A percentile compares a stretch with the other conserved stretches of the same genome.
These are phyloP conservation scores for Aspergillus ochraceoroseus DNA, from an alignment of 2,329 filamentous ascomycete species.

Conservation along the genomic window DNA sequence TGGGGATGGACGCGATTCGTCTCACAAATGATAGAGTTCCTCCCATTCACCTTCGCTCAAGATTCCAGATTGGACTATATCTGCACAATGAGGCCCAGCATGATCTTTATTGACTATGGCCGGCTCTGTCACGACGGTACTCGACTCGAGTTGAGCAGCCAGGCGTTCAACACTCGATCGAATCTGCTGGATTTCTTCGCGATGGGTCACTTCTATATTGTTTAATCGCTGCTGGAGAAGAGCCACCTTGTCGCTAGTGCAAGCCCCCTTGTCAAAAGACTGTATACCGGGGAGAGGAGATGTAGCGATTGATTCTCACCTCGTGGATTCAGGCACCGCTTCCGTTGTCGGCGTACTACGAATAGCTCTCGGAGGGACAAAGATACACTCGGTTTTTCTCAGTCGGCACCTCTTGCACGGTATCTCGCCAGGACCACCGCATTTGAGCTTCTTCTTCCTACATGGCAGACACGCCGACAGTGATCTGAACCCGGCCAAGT, in stretches of 20 bases:
- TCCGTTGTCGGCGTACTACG: background rate
- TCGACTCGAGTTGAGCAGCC: background rate
- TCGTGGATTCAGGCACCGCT: background rate
- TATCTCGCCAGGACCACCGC: constrained; percentile 1
- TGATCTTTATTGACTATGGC: too few relatives aligned
- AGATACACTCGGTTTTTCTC: constrained; percentile 2
- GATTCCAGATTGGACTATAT: constrained; percentile 1
- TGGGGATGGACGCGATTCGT: background rate
- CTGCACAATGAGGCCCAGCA: too few relatives aligned
- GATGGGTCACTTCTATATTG: background rate
- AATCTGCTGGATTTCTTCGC: background rate
- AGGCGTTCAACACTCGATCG: background rate
- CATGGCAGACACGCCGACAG: constrained; percentile 3
- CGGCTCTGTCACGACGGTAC: too few relatives aligned
- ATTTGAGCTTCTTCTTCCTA: constrained; percentile 21
- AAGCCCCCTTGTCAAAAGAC: too few relatives aligned
- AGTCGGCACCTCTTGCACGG: constrained; percentile 3
- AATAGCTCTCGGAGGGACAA: background rate
- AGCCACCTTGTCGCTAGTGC: too few relatives aligned
- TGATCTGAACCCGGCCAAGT: background rate
- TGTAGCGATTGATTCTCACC: background rate
- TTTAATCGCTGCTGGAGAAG: background rate
- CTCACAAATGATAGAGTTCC: constrained; percentile 8
- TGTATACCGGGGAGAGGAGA: too few relatives aligned
- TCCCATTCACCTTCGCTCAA: constrained; percentile 6